Base-by-base conservation (phyloP, 2,329 filamentous ascomycete species). In the Sporothrix euskadiensis region DNA sequence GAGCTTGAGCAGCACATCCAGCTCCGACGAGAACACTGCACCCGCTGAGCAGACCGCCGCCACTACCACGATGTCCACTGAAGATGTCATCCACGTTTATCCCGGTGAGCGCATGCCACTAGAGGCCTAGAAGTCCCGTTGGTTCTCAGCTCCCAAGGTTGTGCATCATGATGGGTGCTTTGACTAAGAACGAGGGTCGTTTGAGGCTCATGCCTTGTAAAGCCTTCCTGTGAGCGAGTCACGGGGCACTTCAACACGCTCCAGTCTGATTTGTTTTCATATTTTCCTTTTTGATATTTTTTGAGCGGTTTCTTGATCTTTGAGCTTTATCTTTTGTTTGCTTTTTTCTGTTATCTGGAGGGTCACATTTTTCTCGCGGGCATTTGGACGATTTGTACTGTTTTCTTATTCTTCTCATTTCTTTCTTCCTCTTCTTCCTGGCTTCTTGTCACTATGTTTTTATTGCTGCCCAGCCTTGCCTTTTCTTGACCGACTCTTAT, bases 1-100 rank as follows among this genome's bases (percentile, higher is more conserved):
- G 39, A 26, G 61, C 19, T 9, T 47, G 39, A 66, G 47, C 7
- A 22, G 10, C 39, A 30, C 39, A 22, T 41, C n/a, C 12, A 26
- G 22, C 61, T 4, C n/a, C n/a, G 61, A 66, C 12, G 61, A 47
- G 39, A 66, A 47, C 12, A 66, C 39, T 16, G 9, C 39, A 10
- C 61, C 61, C 12, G 61, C 26, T 12, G 61, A 47, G 10, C n/a
- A 47, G 19, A 8, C 22, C 10, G 22, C 52, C 52, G 19, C 52
- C 52, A 44, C 35, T 10, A 16, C 19, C 39, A 3, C 41, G 22
- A n/a, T 19, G 3, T 8, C 16, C 61, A 9, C 22, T 3, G 4
- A 70, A 26, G 68, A 70, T 30, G 68, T 70, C n/a, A 70, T 70
- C 12, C 68, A 70, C 35, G 68, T 70, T 57, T 52, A 35, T 6